These are phyloP conservation scores for Kickxella alabastrina DNA, from an alignment of 192 early-diverging fungal genomes.

Conservation along the genomic window DNA sequence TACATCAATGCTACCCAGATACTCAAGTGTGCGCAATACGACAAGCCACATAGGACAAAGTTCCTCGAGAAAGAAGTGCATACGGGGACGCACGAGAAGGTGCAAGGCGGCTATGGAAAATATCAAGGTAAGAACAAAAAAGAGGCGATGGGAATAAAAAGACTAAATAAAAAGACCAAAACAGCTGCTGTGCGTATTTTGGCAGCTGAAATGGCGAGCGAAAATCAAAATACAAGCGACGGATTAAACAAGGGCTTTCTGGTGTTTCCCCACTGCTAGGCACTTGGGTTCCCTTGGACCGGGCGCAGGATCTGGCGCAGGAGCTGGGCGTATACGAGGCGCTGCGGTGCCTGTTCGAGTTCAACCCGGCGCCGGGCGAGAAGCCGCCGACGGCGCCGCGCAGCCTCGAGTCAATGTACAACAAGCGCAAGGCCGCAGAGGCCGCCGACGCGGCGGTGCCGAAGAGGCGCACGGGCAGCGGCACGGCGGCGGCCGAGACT, in stretches of 20 bases:
- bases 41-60: conserved; percentile 81
- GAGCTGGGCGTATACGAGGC: conserved; percentile 36
- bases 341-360: conserved; percentile 40
- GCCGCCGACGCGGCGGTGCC: background rate
- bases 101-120: conserved; percentile 94
- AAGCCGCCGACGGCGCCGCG: conserved; percentile 48
- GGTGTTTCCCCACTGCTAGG: no score
- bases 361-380: conserved; percentile 35
- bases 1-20: conserved; percentile 92
- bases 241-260: no score
- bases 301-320: conserved; percentile 33
- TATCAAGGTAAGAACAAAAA: conserved; percentile 69
- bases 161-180: background rate
- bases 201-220: no score
- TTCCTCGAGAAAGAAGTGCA: conserved; percentile 85
- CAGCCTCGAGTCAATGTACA: conserved; percentile 44
- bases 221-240: no score
- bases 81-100: conserved; percentile 81
- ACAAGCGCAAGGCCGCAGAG: conserved; percentile 32
- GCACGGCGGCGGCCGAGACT: background rate
- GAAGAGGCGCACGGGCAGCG: conserved; percentile 13
- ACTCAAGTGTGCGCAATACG: conserved; percentile 83
- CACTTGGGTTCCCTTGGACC: conserved; percentile 51
- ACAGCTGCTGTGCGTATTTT: background rate
- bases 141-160: conserved; percentile 1